A percentile compares a stretch with the other conserved stretches of the same genome.
Conservation (phyloP, 768 basidiomycete genomes). For the Lentinus brumalis region DNA sequence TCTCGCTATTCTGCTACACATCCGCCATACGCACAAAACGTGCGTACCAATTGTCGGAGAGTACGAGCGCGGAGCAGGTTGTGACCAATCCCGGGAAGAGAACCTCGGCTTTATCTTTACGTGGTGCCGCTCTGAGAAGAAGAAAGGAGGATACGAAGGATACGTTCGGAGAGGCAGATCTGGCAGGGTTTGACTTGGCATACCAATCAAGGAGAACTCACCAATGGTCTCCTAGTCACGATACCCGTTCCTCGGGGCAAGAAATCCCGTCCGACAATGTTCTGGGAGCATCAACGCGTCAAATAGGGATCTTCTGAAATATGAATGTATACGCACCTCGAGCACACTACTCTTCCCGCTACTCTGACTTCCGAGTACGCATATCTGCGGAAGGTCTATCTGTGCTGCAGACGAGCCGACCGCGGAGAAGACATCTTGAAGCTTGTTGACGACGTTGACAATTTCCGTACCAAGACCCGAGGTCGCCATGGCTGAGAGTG, state of each 20-base stretch:
- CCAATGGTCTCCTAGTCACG: slow-evolving; percentile 94
- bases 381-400: slow-evolving; percentile 92
- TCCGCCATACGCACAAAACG: too few species aligned
- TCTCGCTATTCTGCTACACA: too few species aligned
- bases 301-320: neutral
- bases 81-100: too few species aligned
- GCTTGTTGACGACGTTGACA: slow-evolving; percentile 81
- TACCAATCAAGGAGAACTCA: slow-evolving; percentile 38
- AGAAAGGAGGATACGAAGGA: neutral
- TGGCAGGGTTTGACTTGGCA: neutral
- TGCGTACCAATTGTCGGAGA: too few species aligned
- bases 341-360: slow-evolving; percentile 93
- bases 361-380: slow-evolving; percentile 88
- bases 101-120: too few species aligned
- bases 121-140: too few species aligned
- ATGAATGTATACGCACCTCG: slow-evolving; percentile 54
- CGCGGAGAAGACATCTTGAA: slow-evolving; percentile 87
- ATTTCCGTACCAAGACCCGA: slow-evolving; percentile 80
- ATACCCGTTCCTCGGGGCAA: slow-evolving; percentile 98
- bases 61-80: too few species aligned
- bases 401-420: slow-evolving; percentile 75
- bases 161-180: neutral
- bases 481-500: slow-evolving; percentile 34
- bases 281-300: slow-evolving; percentile 48
- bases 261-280: slow-evolving; percentile 98